These are phyloP conservation scores for Schizochytrium sp. DNA, from an alignment of 108 stramenopile genomes.

Conservation along the genomic window DNA sequence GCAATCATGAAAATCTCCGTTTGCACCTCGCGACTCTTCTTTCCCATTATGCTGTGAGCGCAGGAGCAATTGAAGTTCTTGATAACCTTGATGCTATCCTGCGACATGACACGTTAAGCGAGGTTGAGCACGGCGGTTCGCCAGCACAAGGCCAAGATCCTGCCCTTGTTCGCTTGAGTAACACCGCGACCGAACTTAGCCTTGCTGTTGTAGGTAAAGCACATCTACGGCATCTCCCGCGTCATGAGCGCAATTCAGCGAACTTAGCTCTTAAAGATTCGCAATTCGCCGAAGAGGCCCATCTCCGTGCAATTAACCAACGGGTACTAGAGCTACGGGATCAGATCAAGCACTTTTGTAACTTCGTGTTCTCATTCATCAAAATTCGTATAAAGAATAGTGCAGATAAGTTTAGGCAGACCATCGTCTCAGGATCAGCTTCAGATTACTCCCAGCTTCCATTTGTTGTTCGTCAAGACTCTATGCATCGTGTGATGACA, in stretches of 20 bases:
- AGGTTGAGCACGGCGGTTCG: slow-evolving; percentile 15
- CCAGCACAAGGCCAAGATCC: slow-evolving; percentile 16
- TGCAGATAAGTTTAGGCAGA: background rate
- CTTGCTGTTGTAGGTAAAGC: background rate
- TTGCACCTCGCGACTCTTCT: slow-evolving; percentile 33
- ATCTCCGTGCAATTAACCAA: background rate
- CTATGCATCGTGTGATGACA: background rate
- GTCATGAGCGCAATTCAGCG: background rate
- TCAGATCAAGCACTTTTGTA: slow-evolving; percentile 22
- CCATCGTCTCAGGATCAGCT: background rate
- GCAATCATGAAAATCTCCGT: slow-evolving; percentile 21
- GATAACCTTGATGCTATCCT: background rate
- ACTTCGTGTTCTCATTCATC: slow-evolving; percentile 3
- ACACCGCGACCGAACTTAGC: slow-evolving; percentile 27
- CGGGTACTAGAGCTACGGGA: slow-evolving; percentile 11
- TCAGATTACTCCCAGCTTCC: slow-evolving; percentile 7
- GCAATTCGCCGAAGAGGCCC: slow-evolving; percentile 30
- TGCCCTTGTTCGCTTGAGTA: slow-evolving; percentile 1
- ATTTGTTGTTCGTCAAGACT: background rate
- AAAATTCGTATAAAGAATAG: background rate
- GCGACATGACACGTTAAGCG: background rate
- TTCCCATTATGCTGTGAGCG: slow-evolving; percentile 45
- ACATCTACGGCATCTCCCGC: background rate
- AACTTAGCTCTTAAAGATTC: background rate
- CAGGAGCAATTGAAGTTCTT: background rate